A percentile compares a stretch with the other conserved stretches of the same genome.
phyloP scores from a whole-genome alignment of 768 basidiomycete species.

The Mycena sanguinolenta region DNA sequence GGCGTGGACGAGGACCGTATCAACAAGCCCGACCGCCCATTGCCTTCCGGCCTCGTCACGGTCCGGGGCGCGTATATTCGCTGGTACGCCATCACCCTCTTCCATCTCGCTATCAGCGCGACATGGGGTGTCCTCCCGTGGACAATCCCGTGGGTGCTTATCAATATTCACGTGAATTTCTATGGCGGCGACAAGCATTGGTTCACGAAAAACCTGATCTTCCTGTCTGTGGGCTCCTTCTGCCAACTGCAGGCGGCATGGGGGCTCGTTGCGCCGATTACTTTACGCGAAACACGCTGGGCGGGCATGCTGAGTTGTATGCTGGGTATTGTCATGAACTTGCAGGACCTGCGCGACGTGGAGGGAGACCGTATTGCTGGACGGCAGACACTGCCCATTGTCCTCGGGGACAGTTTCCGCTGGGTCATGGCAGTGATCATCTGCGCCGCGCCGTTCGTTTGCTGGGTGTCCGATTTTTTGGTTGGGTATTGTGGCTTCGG shows the following conservation, averaged over 20 bases:
- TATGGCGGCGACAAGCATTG: slow-evolving; percentile 24
- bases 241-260: slow-evolving; percentile 7
- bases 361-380: slow-evolving; percentile 52
- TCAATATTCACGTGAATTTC: background rate
- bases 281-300: background rate
- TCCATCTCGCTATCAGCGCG: too few species aligned
- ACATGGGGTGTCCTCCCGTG: too few species aligned
- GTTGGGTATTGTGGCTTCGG: background rate
- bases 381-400: too few species aligned
- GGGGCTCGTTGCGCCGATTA: slow-evolving; percentile 10
- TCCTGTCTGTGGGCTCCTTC: slow-evolving; percentile 18
- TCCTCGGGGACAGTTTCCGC: too few species aligned
- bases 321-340: slow-evolving; percentile 53
- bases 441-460: too few species aligned
- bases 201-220: slow-evolving; percentile 20
- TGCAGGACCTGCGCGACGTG: slow-evolving; percentile 55
- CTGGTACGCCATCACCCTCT: too few species aligned
- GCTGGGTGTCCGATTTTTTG: too few species aligned
- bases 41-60: slow-evolving; percentile 17
- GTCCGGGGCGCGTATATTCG: slow-evolving; percentile 21
- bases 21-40: slow-evolving; percentile 26
- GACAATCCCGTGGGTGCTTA: slow-evolving; percentile 6
- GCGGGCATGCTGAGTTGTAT: slow-evolving; percentile 34
- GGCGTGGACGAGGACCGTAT: slow-evolving; percentile 23
- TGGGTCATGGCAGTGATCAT: too few species aligned